Base-by-base conservation (phyloP, 129 eudicot species). In the Calendula officinalis region DNA sequence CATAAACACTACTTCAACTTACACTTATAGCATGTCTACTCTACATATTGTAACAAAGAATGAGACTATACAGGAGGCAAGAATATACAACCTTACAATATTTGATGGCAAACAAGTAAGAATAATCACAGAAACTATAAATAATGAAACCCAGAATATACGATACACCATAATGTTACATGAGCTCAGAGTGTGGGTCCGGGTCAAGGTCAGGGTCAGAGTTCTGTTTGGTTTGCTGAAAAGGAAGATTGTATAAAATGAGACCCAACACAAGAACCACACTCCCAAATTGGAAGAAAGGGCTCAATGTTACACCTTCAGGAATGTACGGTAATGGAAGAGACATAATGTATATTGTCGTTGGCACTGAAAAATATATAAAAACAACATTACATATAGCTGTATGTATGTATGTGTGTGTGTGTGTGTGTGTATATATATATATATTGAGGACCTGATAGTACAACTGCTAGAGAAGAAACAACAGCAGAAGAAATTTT, bases 281-380 rank as follows among this genome's bases (percentile, higher is more conserved):
- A 72, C 94, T 73, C 50, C 97, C 97, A 22, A 80, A 69, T 12
- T 82, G 73, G 66, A 91, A 91, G 64, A 48, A 78, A 6, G 91
- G 82, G 72, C 95, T 84, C 82, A 91, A 74, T 50, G 60, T 84
- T 48, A 77, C 80, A 7, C 88, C 89, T 84, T 68, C 90, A 0
- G 94, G 87, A 27, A 87, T 77, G 70, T 84, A 91, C 15, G 97
- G 97, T 69, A 91, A 59, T 56, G 97, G 97, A 45, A 80, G 86
- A 10, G 97, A 82, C 5, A 91, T 84, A 46, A 91, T 68, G 43
- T 80, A 87, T 14, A 91, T 87, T 13, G 97, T 75, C 3, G 86
- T 76, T 17, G 95, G 97, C 70, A 91, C 97, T 91, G 81, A 84
- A 80, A 72, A 41, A 38, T 50, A 37, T 37, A 52, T 39, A 60